phyloP scores from a whole-genome alignment of 164 flowering plant species.

The Platanus orientalis region DNA sequence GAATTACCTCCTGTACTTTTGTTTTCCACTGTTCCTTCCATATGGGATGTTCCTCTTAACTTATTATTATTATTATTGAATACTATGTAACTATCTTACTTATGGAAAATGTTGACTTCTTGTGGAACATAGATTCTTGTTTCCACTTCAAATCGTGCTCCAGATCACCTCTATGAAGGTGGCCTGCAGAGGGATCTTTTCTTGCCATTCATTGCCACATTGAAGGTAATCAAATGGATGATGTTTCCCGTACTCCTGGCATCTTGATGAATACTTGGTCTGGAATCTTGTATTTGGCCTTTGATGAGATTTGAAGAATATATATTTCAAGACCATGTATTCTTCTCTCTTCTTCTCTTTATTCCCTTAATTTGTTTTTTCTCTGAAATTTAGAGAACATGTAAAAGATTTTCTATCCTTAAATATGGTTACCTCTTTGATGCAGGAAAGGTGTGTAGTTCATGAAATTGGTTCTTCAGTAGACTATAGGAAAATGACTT shows the following conservation, averaged over 20 bases:
- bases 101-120: slow-evolving; percentile 9
- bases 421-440: slow-evolving; percentile 9
- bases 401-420: background rate
- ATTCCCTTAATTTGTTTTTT: background rate
- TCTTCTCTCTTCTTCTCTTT: background rate
- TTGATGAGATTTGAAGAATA: background rate
- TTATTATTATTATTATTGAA: background rate
- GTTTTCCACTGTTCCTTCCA: background rate
- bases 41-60: background rate
- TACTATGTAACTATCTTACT: background rate
- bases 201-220: slow-evolving; percentile 82
- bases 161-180: slow-evolving; percentile 91
- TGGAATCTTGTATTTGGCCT: background rate
- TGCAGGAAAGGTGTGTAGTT: slow-evolving; percentile 84
- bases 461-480: slow-evolving; percentile 87
- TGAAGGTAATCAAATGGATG: slow-evolving; percentile 57
- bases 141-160: slow-evolving; percentile 97
- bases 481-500: slow-evolving; percentile 90
- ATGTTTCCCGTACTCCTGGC: background rate
- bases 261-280: background rate
- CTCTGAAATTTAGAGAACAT: too few relatives aligned
- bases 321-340: background rate
- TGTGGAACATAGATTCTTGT: slow-evolving; percentile 70
- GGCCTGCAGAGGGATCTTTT: slow-evolving; percentile 98
- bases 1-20: background rate